These are phyloP conservation scores for Hypoxylon sp. DNA, from an alignment of 2,329 filamentous ascomycete genomes.

Conservation along the genomic window DNA sequence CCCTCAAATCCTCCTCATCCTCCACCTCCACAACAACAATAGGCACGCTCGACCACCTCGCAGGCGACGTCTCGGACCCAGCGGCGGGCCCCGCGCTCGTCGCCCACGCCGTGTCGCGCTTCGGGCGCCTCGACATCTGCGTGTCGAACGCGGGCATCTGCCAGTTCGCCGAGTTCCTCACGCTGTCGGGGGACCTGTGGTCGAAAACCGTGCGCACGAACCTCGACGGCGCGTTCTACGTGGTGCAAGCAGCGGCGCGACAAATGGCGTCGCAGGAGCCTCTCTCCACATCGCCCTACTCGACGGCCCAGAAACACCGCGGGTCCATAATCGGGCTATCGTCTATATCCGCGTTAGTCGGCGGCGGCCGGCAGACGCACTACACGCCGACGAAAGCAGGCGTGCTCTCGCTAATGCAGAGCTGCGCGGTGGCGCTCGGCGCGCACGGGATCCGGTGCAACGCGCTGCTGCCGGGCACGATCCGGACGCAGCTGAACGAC, in stretches of 20 bases:
- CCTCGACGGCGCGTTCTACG: constrained; percentile 89
- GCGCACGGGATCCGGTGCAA: constrained; percentile 85
- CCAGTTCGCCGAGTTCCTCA: constrained; percentile 88
- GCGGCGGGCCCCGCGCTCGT: constrained; percentile 80
- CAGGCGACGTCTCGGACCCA: constrained; percentile 83
- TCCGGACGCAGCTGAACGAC: constrained; percentile 87
- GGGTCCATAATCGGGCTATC: constrained; percentile 85
- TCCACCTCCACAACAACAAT: constrained; percentile 51
- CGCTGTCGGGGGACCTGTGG: constrained; percentile 79
- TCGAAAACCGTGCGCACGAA: constrained; percentile 82
- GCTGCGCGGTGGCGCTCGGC: constrained; percentile 82
- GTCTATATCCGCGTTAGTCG: constrained; percentile 81
- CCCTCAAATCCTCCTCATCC: constrained; percentile 58
- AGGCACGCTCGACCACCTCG: constrained; percentile 74
- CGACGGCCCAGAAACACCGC: constrained; percentile 59
- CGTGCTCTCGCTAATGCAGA: constrained; percentile 85
- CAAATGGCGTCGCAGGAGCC: constrained; percentile 81
- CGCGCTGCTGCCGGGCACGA: constrained; percentile 85
- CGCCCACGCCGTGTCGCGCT: constrained; percentile 72
- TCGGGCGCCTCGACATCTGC: constrained; percentile 79
- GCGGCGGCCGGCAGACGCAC: constrained; percentile 83
- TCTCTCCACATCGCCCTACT: constrained; percentile 56
- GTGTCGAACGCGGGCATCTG: constrained; percentile 92
- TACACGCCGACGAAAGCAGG: constrained; percentile 93
- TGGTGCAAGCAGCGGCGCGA: constrained; percentile 85